These are phyloP conservation scores for Neoboletus magnificus DNA, from an alignment of 768 basidiomycete species.

Conservation along the genomic window DNA sequence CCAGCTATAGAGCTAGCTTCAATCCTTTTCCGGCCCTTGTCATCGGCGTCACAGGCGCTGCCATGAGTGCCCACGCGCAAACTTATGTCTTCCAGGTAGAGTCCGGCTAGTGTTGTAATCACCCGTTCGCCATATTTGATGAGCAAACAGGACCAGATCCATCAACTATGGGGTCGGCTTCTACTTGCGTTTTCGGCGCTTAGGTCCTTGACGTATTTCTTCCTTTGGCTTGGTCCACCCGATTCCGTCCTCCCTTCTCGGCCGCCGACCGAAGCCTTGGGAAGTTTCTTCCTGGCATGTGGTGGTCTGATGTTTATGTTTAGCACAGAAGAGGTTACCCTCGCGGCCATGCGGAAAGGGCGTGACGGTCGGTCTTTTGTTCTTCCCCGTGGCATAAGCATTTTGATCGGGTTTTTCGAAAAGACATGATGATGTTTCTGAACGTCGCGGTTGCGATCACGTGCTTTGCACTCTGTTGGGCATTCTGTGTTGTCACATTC, in stretches of 20 bases:
- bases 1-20: conserved; percentile 73
- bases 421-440: conserved; percentile 88
- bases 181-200: conserved; percentile 75
- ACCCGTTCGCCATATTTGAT: conserved; percentile 3
- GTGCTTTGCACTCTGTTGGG: conserved; percentile 85
- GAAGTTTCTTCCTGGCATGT: conserved; percentile 80
- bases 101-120: neutral
- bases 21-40: conserved; percentile 93
- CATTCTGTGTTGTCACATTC: conserved; percentile 66
- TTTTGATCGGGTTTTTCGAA: conserved; percentile 1
- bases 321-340: conserved; percentile 84
- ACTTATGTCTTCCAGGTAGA: conserved; percentile 81
- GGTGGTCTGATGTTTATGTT: conserved; percentile 91
- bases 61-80: conserved; percentile 92
- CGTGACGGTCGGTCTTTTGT: conserved; percentile 60
- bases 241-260: conserved; percentile 83
- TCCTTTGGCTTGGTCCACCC: conserved; percentile 87
- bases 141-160: conserved; percentile 70
- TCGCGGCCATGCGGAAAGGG: conserved; percentile 87
- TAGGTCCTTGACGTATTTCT: conserved; percentile 89
- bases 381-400: neutral
- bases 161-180: conserved; percentile 86
- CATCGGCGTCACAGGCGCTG: conserved; percentile 89
- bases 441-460: conserved; percentile 84
- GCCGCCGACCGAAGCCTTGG: conserved; percentile 90